Base-by-base conservation (phyloP, 2,329 filamentous ascomycete genomes). In the Botrytis fabae region DNA sequence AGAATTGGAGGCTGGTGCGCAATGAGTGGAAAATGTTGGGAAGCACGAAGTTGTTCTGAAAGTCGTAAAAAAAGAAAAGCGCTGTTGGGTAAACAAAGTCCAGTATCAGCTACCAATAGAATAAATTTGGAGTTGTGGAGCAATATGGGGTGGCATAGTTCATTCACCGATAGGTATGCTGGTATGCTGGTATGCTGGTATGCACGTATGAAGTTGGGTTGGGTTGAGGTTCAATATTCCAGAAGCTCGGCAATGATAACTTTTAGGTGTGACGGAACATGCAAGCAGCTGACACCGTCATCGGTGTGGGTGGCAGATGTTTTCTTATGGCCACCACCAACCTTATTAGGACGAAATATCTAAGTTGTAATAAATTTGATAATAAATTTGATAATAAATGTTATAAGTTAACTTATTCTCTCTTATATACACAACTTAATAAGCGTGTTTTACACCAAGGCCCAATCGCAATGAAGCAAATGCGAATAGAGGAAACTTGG, bases 81-180 rank as follows among this genome's bases (percentile, higher is more conserved):
- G 48, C 64, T 68, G 64, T 57, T 68, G 10, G 61, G 32, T 25
- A 6, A 32, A 44, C 54, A 40, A 54, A 51, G 0, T 28, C 22
- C 25, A 63, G 40, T 40, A 38, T 70, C 69, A 51, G 18, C 69
- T 70, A 32, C 42, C 57, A 62, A 62, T 48, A 62, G 54, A 51
- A 70, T 51, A 70, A 40, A 59, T 42, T 60, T 66, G 51, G 38
- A 59, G 59, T 60, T 57, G 70, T 68, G 62, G 62, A 68, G 61
- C 61, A 72, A 66, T 59, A 57, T 57, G 64, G 48, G 48, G 48
- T 38, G n/a, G 65, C 65, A 68, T 68, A 54, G 48, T 68, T 68
- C 65, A 57, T 68, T 68, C 65, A 57, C 48, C 46, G 64, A 57
- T 68, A 57, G 35, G n/a, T n/a, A n/a, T 28, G 2, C 28, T 28